Conservation (phyloP, 768 basidiomycete species). For the Boletellus ananiceps region DNA sequence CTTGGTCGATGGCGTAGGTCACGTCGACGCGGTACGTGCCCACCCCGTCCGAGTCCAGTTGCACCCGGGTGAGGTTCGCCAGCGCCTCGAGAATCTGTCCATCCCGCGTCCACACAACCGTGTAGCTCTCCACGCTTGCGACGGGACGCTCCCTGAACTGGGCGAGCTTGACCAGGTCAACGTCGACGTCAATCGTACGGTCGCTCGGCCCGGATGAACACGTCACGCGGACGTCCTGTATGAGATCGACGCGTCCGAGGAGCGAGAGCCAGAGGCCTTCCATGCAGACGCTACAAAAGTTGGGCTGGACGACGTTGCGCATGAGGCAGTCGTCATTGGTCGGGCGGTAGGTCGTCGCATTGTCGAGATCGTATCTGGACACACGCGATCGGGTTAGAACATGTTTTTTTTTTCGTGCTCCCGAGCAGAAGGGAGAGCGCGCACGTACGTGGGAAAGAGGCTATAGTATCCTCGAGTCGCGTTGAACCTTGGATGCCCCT, state of each 20-base stretch:
- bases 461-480: constrained; percentile 54
- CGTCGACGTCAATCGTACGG: constrained; percentile 42
- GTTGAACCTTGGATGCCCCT: constrained; percentile 47
- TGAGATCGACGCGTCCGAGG: constrained; percentile 52
- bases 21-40: constrained; percentile 48
- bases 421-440: neutral
- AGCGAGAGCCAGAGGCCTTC: constrained; percentile 73
- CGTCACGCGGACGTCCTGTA: constrained; percentile 47
- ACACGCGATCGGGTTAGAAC: neutral
- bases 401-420: neutral
- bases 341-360: constrained; percentile 69
- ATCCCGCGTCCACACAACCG: constrained; percentile 53
- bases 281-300: constrained; percentile 70
- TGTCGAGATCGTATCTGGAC: constrained; percentile 50
- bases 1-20: constrained; percentile 51
- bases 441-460: constrained; percentile 66
- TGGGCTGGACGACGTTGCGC: constrained; percentile 64
- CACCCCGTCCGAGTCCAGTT: constrained; percentile 29
- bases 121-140: constrained; percentile 44
- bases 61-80: constrained; percentile 49
- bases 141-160: constrained; percentile 40
- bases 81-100: constrained; percentile 40
- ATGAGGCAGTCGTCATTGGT: constrained; percentile 82
- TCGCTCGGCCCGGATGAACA: constrained; percentile 31
- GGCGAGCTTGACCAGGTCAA: constrained; percentile 58